Base-by-base conservation (phyloP, 2,329 filamentous ascomycete species). In the Exophiala phaeomuriformis region DNA sequence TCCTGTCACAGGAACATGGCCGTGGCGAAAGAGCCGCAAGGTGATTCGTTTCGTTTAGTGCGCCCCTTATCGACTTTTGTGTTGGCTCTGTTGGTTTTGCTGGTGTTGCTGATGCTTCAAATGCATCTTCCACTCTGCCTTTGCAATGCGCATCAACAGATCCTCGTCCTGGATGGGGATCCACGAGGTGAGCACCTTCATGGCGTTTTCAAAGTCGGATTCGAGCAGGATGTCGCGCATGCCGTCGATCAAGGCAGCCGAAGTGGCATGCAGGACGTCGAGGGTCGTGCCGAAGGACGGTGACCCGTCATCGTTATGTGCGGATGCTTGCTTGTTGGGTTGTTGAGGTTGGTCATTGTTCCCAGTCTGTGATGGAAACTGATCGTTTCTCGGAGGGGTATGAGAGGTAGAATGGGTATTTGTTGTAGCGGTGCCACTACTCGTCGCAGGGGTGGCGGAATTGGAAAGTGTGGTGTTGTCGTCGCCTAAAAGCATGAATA, bases 111-210 rank as follows among this genome's bases (percentile, higher is more conserved):
- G 19, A 19, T 19, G 19, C 29, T 75, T 78, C 72, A 67, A 65
- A 61, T 80, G 74, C 64, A 81, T 72, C 73, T 87, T 95, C 81
- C 87, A 96, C 72, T 97, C 91, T 9, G 88, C 83, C 66, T 85
- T 85, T 29, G 89, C 84, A 54, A 96, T 88, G 64, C 84, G 85
- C 88, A 98, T 95, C 64, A 98, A 77, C 53, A 95, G 72, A 67
- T 97, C 90, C 66, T 95, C 89, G 64, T 98, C 91, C 70, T 89
- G 89, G 68, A 98, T 85, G 19, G 91, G 90, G 42, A 97, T 85
- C 83, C 88, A 95, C 52, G 86, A 90, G 31, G 93, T 97, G 58
- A 98, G 76, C 5, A 90, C 86, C 73, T 96, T 97, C 93, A 98
- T 98, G 44, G 87, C 87, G 65, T 94, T 95, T 69, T 98, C 93